phyloP scores from a whole-genome alignment of 2,329 filamentous ascomycete genomes.

The Apiospora malaysiana region DNA sequence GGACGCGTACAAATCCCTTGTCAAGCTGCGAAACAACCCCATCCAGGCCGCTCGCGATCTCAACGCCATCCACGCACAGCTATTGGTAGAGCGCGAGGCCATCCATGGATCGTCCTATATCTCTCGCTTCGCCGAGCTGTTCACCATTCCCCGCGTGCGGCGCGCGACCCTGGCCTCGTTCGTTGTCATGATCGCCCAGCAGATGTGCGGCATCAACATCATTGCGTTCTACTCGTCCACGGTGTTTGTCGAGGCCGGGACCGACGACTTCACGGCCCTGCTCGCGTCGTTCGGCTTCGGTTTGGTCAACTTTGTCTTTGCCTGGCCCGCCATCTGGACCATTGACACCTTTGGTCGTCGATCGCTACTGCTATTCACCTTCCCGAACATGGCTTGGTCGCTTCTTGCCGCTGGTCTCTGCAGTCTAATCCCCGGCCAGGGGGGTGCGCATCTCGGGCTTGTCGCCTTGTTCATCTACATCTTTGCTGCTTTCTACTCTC shows the following conservation, averaged over 20 bases:
- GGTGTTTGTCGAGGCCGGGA: slow-evolving; percentile 64
- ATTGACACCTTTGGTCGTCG: slow-evolving; percentile 72
- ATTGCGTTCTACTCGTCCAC: slow-evolving; percentile 67
- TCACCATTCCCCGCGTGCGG: slow-evolving; percentile 72
- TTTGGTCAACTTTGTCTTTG: slow-evolving; percentile 68
- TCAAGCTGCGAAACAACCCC: slow-evolving; percentile 51
- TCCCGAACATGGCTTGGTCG: slow-evolving; percentile 69
- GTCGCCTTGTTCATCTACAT: slow-evolving; percentile 63
- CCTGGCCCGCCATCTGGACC: slow-evolving; percentile 69
- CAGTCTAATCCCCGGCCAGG: slow-evolving; percentile 48
- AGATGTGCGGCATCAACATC: slow-evolving; percentile 61
- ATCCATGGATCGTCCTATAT: slow-evolving; percentile 24
- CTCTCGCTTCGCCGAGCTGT: slow-evolving; percentile 61
- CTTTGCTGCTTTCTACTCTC: slow-evolving; percentile 63
- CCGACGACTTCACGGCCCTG: slow-evolving; percentile 59
- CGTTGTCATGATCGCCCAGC: slow-evolving; percentile 80
- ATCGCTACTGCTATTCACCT: slow-evolving; percentile 67
- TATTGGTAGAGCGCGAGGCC: slow-evolving; percentile 23
- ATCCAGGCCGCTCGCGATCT: slow-evolving; percentile 61
- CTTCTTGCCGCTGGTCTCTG: slow-evolving; percentile 62
- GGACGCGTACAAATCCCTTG: slow-evolving; percentile 53
- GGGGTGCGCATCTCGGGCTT: slow-evolving; percentile 41
- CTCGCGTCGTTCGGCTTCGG: slow-evolving; percentile 70
- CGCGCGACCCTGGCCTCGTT: slow-evolving; percentile 78
- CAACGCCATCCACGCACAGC: slow-evolving; percentile 51